Percentiles rank a stretch among this genome's conserved stretches.
Evolutionary conservation across 2,329 filamentous ascomycete genomes (phyloP).

Genomic region (Trichoderma guizhouense): DNA sequence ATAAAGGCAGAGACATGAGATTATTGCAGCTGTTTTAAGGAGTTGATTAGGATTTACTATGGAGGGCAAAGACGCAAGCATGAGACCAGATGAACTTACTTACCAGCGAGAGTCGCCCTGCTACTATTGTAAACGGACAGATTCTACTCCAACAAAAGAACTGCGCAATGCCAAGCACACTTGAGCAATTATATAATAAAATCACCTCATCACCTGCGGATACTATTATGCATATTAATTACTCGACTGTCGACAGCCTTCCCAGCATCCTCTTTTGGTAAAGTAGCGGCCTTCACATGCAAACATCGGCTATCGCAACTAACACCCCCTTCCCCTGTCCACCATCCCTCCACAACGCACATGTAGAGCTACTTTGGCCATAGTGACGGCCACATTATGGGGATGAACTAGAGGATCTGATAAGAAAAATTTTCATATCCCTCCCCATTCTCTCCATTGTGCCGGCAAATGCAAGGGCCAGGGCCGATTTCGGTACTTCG

Average conservation of each 20-base stretch:
- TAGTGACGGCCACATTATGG: neutral
- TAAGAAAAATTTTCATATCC: constrained; percentile 6
- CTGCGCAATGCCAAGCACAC: neutral
- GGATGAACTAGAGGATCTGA: neutral
- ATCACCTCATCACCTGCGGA: constrained; percentile 1
- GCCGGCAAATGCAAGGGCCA: neutral
- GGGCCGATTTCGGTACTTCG: constrained; percentile 4
- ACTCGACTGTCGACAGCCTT: neutral
- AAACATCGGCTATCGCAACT: neutral
- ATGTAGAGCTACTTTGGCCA: neutral
- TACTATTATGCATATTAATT: neutral
- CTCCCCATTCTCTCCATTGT: neutral
- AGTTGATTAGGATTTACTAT: neutral
- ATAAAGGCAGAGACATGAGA: neutral
- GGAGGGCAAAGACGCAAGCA: neutral
- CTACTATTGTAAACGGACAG: neutral
- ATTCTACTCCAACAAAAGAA: neutral
- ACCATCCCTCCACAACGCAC: neutral
- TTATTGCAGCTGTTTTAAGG: neutral
- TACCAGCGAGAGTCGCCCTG: neutral
- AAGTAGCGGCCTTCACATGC: neutral
- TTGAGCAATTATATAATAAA: neutral
- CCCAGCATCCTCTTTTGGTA: neutral
- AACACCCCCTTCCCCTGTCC: neutral
- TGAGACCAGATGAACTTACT: neutral